These are phyloP conservation scores for Ampelocalamus luodianensis DNA, from an alignment of 176 grass and related monocot genomes.

Conservation along the genomic window DNA sequence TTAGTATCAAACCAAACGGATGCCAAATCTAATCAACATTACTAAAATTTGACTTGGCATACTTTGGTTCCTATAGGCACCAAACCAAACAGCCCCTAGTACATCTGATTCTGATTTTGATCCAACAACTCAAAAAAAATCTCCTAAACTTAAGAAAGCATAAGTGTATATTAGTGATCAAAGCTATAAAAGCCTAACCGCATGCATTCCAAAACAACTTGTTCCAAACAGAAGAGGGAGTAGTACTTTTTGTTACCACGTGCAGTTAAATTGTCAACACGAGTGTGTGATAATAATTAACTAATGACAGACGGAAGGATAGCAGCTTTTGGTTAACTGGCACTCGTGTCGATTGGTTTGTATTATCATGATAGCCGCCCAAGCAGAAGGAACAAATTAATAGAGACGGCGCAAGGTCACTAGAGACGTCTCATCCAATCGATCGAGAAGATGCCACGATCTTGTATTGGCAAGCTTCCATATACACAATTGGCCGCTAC, in stretches of 20 bases:
- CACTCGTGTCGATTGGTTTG: not conserved
- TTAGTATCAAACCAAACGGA: too few species aligned
- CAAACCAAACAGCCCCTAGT: too few species aligned
- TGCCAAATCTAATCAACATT: too few species aligned
- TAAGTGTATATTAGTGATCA: too few species aligned
- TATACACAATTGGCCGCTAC: not conserved
- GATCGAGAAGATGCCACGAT: not conserved
- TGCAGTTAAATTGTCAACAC: not conserved
- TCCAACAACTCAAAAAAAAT: too few species aligned
- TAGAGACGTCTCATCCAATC: not conserved
- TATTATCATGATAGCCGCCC: not conserved
- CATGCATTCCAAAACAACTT: too few species aligned
- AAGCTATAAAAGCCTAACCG: too few species aligned
- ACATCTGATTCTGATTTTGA: too few species aligned
- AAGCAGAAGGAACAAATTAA: not conserved
- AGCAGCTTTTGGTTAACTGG: not conserved
- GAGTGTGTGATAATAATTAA: not conserved
- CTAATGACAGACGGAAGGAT: not conserved
- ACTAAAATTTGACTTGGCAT: too few species aligned
- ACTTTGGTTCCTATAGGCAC: too few species aligned
- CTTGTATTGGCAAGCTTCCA: not conserved
- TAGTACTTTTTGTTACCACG: not conserved
- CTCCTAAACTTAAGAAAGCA: too few species aligned
- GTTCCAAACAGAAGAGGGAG: too few species aligned
- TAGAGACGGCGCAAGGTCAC: not conserved